phyloP scores from a whole-genome alignment of 2,329 filamentous ascomycete genomes.

The Nakataea oryzae region DNA sequence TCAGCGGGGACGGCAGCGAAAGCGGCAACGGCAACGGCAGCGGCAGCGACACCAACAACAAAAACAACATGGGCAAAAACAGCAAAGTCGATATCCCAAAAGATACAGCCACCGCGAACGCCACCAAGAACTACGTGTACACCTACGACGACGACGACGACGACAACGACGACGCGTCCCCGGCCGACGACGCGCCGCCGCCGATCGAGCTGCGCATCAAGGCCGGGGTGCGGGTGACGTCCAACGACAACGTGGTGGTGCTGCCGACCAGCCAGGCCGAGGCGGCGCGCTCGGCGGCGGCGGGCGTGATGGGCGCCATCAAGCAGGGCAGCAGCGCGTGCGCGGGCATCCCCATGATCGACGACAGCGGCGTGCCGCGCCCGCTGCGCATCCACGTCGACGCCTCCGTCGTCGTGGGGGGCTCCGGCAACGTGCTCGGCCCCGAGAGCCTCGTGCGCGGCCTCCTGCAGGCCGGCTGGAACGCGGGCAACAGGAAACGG shows the following conservation, averaged over 20 bases:
- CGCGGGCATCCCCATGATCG: constrained; percentile 33
- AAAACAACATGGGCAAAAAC: background rate
- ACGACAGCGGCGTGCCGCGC: constrained; percentile 29
- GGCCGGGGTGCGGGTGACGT: constrained; percentile 32
- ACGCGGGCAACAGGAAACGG: background rate
- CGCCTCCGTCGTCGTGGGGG: constrained; percentile 33
- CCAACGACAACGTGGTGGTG: constrained; percentile 37
- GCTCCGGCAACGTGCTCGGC: constrained; percentile 33
- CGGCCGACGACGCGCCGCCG: constrained; percentile 12
- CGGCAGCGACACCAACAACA: background rate
- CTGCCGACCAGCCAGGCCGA: constrained; percentile 29
- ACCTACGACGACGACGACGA: constrained; percentile 7
- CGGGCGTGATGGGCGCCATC: constrained; percentile 32
- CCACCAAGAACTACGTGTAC: background rate
- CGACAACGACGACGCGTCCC: constrained; percentile 11
- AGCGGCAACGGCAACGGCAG: background rate
- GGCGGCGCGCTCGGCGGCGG: constrained; percentile 30
- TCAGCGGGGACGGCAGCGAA: background rate
- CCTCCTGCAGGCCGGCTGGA: background rate
- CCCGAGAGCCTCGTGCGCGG: constrained; percentile 8
- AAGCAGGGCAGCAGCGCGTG: constrained; percentile 26
- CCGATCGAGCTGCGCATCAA: constrained; percentile 37
- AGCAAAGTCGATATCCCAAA: background rate
- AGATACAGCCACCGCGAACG: background rate
- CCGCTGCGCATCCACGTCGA: constrained; percentile 31